Base-by-base conservation (phyloP, 2,329 filamentous ascomycete species). In the Penicillium sp. region DNA sequence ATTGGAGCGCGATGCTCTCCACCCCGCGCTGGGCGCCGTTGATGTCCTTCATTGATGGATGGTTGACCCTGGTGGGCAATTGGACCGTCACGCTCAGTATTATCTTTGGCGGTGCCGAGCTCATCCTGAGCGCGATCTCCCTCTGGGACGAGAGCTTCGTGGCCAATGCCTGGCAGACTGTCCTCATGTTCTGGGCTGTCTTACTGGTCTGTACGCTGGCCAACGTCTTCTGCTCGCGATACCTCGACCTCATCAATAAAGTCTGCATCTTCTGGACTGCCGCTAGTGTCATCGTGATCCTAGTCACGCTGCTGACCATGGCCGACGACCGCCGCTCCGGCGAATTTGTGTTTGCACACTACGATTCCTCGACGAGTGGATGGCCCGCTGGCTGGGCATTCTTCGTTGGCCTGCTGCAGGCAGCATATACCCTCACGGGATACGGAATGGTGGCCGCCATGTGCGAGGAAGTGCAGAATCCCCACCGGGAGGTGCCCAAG, bases 181-280 rank as follows among this genome's bases (percentile, higher is more conserved):
- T 87, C 2, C 68, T 86, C 11, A 79, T 76, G 70, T 87, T 86
- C 60, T 86, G 83, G 83, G 81, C 78, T 1, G 79, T 86, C 14
- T 84, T 84, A 77, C 48, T 80, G 5, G 60, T 85, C 17, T 83
- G 79, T 55, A 81, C 81, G 52, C 47, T 73, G 7, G 72, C 85
- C 34, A 87, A 86, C 57, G 74, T 81, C 15, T 86, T 85, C 53
- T 75, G 73, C 0, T 72, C 79, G 4, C 77, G 72, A 37, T 78
- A 77, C 48, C 65, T 87, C 33, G 81, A 86, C 56, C 51, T 84
- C 37, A 82, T 87, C 58, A 86, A 86, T 59, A 86, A 84, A 53
- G 63, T 85, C 32, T 86, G 83, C 60, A 86, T 86, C 38, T 84
- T 79, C 59, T 87, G 83, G 83, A 87, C 83, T 0, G 77, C 69